Evolutionary conservation across 2,329 filamentous ascomycete species (phyloP).

Genomic region (Daldinia eschscholtzii): DNA sequence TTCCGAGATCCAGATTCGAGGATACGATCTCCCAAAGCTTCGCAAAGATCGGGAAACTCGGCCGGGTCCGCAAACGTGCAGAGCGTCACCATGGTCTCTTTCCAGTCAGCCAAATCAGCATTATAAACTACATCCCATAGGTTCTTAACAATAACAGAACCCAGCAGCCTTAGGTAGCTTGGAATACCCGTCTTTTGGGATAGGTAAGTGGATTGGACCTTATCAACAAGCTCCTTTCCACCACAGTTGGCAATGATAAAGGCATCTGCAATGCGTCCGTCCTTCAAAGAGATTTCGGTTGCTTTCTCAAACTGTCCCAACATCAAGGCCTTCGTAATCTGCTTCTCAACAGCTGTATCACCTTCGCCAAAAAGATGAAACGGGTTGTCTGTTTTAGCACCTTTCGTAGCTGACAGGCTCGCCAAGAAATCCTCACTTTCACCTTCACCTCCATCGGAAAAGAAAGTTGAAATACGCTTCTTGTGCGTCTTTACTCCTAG

Average conservation of each 20-base stretch:
- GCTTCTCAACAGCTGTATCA: conserved; percentile 87
- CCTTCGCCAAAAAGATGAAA: conserved; percentile 89
- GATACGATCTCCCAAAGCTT: conserved; percentile 92
- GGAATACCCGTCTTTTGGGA: conserved; percentile 84
- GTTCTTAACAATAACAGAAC: conserved; percentile 95
- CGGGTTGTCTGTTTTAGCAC: conserved; percentile 91
- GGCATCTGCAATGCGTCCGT: conserved; percentile 92
- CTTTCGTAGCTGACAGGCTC: conserved; percentile 87
- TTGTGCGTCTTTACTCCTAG: conserved; percentile 57
- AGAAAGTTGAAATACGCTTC: conserved; percentile 81
- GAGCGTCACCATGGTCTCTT: conserved; percentile 93
- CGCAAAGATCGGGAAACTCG: conserved; percentile 95
- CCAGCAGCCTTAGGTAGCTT: conserved; percentile 90
- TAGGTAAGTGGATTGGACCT: conserved; percentile 92
- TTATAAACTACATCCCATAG: conserved; percentile 99
- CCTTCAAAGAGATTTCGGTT: conserved; percentile 87
- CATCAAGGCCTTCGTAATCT: conserved; percentile 88
- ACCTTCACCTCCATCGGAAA: conserved; percentile 74
- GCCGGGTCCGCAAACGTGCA: conserved; percentile 94
- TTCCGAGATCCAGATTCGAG: conserved; percentile 82
- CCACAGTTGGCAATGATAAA: conserved; percentile 99
- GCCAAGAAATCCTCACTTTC: conserved; percentile 90
- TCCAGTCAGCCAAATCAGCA: conserved; percentile 92
- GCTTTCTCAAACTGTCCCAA: conserved; percentile 92
- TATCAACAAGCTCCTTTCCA: conserved; percentile 91